phyloP scores from a whole-genome alignment of 495 filamentous ascomycete genomes.

The Monascus purpureus region DNA sequence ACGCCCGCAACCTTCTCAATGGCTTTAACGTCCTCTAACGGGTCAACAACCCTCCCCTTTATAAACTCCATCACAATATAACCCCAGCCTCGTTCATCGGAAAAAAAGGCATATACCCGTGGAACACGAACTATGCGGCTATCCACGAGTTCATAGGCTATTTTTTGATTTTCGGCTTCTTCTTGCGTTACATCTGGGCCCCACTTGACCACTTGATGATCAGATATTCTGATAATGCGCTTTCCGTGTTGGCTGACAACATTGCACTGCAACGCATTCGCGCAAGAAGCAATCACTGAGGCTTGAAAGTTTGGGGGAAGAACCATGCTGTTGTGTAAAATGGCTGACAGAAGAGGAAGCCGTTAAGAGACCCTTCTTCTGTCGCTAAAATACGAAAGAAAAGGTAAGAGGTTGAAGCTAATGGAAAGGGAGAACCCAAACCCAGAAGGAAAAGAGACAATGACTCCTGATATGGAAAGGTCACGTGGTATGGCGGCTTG shows the following conservation, averaged over 20 bases:
- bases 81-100: conserved; percentile 7
- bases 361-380: too few species aligned
- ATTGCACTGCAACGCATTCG: conserved; percentile 3
- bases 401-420: too few species aligned
- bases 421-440: too few species aligned
- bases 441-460: too few species aligned
- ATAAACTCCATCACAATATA: conserved; percentile 24
- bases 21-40: conserved; percentile 7
- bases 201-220: conserved; percentile 8
- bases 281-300: conserved; percentile 5
- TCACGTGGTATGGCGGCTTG: too few species aligned
- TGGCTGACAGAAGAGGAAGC: too few species aligned
- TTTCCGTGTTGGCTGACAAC: conserved; percentile 7
- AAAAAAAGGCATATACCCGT: conserved; percentile 16
- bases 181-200: conserved; percentile 12
- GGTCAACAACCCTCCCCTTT: conserved; percentile 11
- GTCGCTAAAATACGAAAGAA: too few species aligned
- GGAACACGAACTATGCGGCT: conserved; percentile 15
- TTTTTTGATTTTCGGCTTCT: conserved; percentile 16
- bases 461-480: too few species aligned
- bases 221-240: conserved; percentile 6
- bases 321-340: too few species aligned
- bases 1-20: conserved; percentile 9
- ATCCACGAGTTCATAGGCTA: conserved; percentile 16
- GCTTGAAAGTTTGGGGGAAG: too few species aligned